Conservation (phyloP, 768 basidiomycete genomes). For the Hericium alpestre region DNA sequence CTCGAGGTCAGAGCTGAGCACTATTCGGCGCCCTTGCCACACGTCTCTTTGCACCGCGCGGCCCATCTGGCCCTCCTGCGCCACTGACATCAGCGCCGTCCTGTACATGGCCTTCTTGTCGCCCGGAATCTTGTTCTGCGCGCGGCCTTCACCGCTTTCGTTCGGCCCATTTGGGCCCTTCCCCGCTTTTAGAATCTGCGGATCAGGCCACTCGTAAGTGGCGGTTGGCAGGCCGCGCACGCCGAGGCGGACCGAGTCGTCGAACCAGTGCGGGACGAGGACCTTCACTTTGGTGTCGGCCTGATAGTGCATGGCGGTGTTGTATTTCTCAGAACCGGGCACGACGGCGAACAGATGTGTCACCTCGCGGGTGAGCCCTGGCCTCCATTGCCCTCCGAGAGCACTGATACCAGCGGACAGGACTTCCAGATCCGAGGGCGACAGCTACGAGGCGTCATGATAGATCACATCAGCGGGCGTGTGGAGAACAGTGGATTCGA, state of each 20-base stretch:
- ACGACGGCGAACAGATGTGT: slow-evolving; percentile 74
- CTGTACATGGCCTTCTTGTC: slow-evolving; percentile 27
- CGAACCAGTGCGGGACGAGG: slow-evolving; percentile 89
- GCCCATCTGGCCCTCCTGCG: slow-evolving; percentile 12
- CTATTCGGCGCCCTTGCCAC: slow-evolving; percentile 50
- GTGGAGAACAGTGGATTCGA: not conserved
- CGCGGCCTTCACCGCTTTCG: slow-evolving; percentile 14
- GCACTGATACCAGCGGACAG: slow-evolving; percentile 62
- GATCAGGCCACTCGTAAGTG: slow-evolving; percentile 69
- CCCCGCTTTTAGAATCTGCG: slow-evolving; percentile 33
- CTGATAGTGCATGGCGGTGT: slow-evolving; percentile 46
- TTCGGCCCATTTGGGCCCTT: slow-evolving; percentile 1
- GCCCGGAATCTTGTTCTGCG: slow-evolving; percentile 22
- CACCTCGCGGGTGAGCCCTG: slow-evolving; percentile 69
- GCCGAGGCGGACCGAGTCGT: slow-evolving; percentile 55
- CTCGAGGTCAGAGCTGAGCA: slow-evolving; percentile 52
- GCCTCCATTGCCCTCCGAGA: slow-evolving; percentile 76
- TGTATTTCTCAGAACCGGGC: slow-evolving; percentile 32
- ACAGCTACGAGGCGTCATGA: slow-evolving; percentile 30
- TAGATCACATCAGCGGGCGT: not conserved
- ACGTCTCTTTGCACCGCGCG: slow-evolving; percentile 25
- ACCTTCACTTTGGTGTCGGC: slow-evolving; percentile 50
- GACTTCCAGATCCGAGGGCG: slow-evolving; percentile 56
- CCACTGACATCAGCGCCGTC: slow-evolving; percentile 18
- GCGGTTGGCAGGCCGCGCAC: slow-evolving; percentile 36